phyloP scores from a whole-genome alignment of 1,139 yeast species.

The Arxiozyma slooffiae region DNA sequence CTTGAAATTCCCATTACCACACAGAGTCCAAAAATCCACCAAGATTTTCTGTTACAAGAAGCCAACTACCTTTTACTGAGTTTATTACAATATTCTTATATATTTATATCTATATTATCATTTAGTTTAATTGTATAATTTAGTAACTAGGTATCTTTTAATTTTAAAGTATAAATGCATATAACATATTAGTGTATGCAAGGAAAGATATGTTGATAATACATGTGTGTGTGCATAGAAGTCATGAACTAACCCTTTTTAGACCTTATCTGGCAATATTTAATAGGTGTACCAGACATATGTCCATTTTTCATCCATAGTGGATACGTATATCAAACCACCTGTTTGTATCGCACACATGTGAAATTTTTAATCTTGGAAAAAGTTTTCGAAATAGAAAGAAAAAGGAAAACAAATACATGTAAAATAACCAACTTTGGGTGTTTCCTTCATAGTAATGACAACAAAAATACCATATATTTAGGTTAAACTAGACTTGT shows the following conservation, averaged over 20 bases:
- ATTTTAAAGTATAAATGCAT: not conserved
- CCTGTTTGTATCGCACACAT: not conserved
- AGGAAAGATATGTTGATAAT: not conserved
- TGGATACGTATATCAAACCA: not conserved
- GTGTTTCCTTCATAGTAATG: not conserved
- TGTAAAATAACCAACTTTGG: no score
- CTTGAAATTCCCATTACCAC: conserved; percentile 99
- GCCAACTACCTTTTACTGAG: conserved; percentile 93
- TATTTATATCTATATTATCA: conserved; percentile 1
- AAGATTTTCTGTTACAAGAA: conserved; percentile 83
- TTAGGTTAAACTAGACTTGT: not conserved
- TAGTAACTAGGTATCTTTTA: conserved; percentile 7
- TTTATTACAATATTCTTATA: conserved; percentile 1
- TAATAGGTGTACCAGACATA: no score
- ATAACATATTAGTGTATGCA: not conserved
- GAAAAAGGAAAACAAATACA: no score
- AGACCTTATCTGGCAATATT: no score
- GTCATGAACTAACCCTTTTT: no score
- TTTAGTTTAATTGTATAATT: conserved; percentile 15
- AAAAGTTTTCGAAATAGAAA: not conserved
- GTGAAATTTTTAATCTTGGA: not conserved
- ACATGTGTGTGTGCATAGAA: not conserved
- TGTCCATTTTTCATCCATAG: no score
- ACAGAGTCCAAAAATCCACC: conserved; percentile 92
- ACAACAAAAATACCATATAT: no score